Evolutionary conservation across 306 rosid genomes (phyloP).

Genomic region (Fragaria iinumae): DNA sequence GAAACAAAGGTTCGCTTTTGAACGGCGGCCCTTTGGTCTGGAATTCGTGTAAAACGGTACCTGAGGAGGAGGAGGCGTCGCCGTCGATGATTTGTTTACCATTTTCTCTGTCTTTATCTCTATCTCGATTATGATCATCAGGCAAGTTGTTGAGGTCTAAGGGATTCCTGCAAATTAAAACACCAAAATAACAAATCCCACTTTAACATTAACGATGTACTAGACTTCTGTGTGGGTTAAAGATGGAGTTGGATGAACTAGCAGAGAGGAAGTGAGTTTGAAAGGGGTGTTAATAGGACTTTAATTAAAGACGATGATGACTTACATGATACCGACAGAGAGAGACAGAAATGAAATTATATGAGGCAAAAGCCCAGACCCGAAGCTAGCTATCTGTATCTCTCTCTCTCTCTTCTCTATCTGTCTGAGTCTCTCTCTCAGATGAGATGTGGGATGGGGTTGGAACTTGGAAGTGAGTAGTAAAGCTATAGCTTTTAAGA

Average conservation of each 20-base stretch:
- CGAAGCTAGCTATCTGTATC: constrained; percentile 21
- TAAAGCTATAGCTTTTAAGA: constrained; percentile 21
- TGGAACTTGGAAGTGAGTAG: constrained; percentile 3
- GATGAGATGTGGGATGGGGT: constrained; percentile 27
- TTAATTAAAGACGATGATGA: constrained; percentile 40
- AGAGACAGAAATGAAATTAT: constrained; percentile 40
- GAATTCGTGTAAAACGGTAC: constrained; percentile 19
- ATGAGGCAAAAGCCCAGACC: constrained; percentile 18
- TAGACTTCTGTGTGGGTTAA: neutral
- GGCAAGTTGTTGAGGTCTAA: constrained; percentile 95
- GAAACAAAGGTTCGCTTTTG: neutral
- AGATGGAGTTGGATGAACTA: constrained; percentile 1
- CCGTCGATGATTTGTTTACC: constrained; percentile 62
- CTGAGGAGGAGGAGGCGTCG: constrained; percentile 45
- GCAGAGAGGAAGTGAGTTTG: constrained; percentile 6
- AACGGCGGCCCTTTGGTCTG: neutral
- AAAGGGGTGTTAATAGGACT: constrained; percentile 10
- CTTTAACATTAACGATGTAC: neutral
- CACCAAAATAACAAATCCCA: constrained; percentile 4
- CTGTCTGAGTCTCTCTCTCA: constrained; percentile 24
- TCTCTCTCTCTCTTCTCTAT: neutral
- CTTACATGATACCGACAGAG: constrained; percentile 83
- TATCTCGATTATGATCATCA: constrained; percentile 47
- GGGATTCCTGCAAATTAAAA: constrained; percentile 67
- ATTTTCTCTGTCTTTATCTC: constrained; percentile 37